Conservation (phyloP, 176 grass and related monocot genomes). For the Stipa capillata region DNA sequence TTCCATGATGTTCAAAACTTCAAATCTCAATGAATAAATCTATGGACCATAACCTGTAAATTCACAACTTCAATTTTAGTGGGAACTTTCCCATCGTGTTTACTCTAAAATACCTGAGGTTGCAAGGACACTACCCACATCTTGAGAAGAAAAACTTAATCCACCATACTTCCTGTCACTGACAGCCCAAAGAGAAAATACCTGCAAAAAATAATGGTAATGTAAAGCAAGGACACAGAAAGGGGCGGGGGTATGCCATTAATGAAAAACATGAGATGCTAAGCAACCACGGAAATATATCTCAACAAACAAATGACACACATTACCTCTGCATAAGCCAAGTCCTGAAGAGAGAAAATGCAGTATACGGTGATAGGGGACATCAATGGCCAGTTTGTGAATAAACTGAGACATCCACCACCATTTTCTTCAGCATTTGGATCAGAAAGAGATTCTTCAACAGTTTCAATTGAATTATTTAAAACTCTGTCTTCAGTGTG, state of each 20-base stretch:
- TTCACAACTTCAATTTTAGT: neutral
- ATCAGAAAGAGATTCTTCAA: conserved; percentile 37
- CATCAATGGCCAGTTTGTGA: conserved; percentile 89
- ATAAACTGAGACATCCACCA: conserved; percentile 42
- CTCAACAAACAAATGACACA: neutral
- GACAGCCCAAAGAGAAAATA: conserved; percentile 91
- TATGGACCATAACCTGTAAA: neutral
- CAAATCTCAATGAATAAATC: neutral
- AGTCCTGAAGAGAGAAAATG: conserved; percentile 86
- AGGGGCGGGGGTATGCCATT: neutral
- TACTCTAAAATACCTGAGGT: conserved; percentile 51
- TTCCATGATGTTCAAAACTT: neutral
- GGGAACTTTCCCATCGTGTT: neutral
- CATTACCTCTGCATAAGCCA: conserved; percentile 85
- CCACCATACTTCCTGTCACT: conserved; percentile 76
- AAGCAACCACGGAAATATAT: neutral
- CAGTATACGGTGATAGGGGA: conserved; percentile 77
- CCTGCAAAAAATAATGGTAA: conserved; percentile 29
- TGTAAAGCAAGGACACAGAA: neutral
- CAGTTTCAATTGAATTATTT: conserved; percentile 34
- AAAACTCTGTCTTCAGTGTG: conserved; percentile 30
- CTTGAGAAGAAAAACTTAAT: conserved; percentile 76
- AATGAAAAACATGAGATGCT: neutral
- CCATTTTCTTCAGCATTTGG: conserved; percentile 31
- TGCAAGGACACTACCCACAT: conserved; percentile 81